Conservation (phyloP, 257 asterid species). For the Solanum bulbocastanum region DNA sequence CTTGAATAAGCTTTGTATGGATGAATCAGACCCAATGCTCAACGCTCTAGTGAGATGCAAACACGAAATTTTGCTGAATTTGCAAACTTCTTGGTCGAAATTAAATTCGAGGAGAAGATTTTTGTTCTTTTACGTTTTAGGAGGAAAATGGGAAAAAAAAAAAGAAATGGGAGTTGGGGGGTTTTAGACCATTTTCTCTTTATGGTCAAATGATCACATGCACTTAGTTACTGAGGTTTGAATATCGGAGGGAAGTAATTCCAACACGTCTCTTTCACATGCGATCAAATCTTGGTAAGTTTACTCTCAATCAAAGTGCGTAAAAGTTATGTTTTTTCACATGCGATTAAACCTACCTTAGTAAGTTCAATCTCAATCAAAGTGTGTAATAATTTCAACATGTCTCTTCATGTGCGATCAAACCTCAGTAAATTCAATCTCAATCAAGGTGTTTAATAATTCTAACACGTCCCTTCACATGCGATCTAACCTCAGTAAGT, state of each 20-base stretch:
- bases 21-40: no score
- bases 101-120: no score
- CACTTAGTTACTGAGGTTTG: background rate
- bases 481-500: background rate
- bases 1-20: no score
- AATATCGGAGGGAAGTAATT: background rate
- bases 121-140: no score
- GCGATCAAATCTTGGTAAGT: background rate
- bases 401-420: background rate
- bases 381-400: background rate
- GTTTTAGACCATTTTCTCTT: no score
- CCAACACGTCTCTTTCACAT: background rate
- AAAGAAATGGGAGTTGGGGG: no score
- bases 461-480: background rate
- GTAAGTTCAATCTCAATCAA: background rate
- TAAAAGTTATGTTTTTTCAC: no score
- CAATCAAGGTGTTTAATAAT: background rate
- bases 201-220: background rate
- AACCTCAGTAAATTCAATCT: background rate
- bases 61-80: no score
- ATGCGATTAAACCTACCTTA: no score
- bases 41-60: no score
- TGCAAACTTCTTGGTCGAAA: no score
- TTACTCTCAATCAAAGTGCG: background rate
- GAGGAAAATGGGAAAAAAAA: no score